These are phyloP conservation scores for Talaromyces sp. DNA, from an alignment of 2,329 filamentous ascomycete species.

Conservation along the genomic window DNA sequence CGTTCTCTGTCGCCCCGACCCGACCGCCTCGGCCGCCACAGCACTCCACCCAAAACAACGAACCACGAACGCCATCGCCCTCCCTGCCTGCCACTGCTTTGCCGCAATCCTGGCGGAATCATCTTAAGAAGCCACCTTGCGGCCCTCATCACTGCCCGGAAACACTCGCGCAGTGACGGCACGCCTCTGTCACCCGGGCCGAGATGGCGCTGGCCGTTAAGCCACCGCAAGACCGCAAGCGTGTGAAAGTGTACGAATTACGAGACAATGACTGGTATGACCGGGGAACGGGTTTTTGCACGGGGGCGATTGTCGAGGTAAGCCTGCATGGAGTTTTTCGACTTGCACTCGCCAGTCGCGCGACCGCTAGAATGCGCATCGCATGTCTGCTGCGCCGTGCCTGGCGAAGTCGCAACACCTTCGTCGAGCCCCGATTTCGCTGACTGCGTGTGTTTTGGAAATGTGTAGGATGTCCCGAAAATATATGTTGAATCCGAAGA, in stretches of 20 bases:
- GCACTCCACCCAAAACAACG: background rate
- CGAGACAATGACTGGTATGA: constrained; percentile 99
- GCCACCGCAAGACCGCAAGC: constrained; percentile 47
- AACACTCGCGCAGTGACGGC: constrained; percentile 28
- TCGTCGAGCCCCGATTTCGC: background rate
- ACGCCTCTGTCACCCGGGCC: constrained; percentile 25
- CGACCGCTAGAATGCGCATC: constrained; percentile 3
- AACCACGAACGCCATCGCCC: background rate
- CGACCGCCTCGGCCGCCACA: background rate
- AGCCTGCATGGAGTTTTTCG: constrained; percentile 26
- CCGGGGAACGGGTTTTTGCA: constrained; percentile 92
- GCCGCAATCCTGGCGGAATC: background rate
- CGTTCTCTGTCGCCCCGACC: background rate
- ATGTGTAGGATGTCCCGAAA: constrained; percentile 68
- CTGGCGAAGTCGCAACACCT: background rate
- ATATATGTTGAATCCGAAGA: constrained; percentile 94
- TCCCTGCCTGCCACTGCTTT: background rate
- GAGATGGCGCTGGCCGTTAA: constrained; percentile 47
- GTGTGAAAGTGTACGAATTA: constrained; percentile 98
- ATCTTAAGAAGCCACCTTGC: background rate
- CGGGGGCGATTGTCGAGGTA: constrained; percentile 70
- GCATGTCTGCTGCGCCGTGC: background rate
- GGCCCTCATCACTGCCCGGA: constrained; percentile 6
- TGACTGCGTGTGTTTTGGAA: background rate
- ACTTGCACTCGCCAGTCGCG: constrained; percentile 4